phyloP scores from a whole-genome alignment of 305 asterid genomes.

The Solanum hybrid region DNA sequence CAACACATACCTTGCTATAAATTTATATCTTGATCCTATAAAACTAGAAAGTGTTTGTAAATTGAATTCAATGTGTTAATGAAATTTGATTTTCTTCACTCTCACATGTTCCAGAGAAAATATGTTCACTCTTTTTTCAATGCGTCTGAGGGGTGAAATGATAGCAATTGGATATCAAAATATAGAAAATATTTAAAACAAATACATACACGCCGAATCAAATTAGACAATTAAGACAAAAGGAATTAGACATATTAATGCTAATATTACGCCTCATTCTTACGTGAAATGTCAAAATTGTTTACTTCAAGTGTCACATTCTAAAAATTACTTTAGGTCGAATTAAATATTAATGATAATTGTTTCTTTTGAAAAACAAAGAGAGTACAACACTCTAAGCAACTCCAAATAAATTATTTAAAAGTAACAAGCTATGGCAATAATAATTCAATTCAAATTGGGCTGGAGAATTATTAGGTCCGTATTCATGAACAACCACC shows the following conservation, averaged over 20 bases:
- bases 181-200: too few species aligned
- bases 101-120: neutral
- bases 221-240: too few species aligned
- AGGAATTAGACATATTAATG: neutral
- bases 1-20: neutral
- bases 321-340: neutral
- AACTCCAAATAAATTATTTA: neutral
- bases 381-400: neutral
- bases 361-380: neutral
- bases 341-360: too few species aligned
- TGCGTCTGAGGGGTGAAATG: too few species aligned
- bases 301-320: neutral
- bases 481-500: too few species aligned
- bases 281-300: neutral
- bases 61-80: neutral
- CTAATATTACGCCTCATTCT: neutral
- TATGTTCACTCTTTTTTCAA: neutral
- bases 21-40: neutral
- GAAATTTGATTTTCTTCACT: neutral
- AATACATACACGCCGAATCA: too few species aligned
- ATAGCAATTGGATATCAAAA: too few species aligned
- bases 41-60: too few species aligned
- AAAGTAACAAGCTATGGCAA: neutral
- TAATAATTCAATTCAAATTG: too few species aligned
- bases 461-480: too few species aligned